Evolutionary conservation across 1,284 basidiomycete genomes (phyloP).

Genomic region (Moesziomyces globuligerus): DNA sequence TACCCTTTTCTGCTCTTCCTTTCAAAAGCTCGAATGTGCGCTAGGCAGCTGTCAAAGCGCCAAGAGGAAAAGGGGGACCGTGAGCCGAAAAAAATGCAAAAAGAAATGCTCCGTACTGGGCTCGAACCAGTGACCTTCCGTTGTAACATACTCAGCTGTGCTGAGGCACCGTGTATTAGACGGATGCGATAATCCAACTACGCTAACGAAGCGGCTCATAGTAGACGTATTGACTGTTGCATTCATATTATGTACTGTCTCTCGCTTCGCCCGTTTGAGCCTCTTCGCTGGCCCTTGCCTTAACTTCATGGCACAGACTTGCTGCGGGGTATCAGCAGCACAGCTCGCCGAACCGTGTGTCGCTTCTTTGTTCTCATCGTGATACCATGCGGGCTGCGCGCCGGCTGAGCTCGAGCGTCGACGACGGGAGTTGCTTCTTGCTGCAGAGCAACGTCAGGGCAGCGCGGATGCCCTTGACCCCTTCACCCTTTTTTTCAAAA

Average conservation of each 20-base stretch:
- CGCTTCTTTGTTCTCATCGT: too few species aligned
- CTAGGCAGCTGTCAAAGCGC: too few species aligned
- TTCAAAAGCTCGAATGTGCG: too few species aligned
- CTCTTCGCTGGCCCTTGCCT: not conserved
- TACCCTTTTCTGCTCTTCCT: not conserved
- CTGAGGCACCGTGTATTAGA: constrained; percentile 40
- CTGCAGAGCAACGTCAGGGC: too few species aligned
- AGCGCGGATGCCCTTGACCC: too few species aligned
- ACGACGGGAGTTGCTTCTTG: too few species aligned
- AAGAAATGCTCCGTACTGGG: constrained; percentile 48
- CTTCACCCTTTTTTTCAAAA: not conserved
- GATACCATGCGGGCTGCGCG: too few species aligned
- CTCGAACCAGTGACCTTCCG: constrained; percentile 57
- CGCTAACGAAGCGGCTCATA: constrained; percentile 36
- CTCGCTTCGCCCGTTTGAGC: too few species aligned
- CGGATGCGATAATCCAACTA: constrained; percentile 49
- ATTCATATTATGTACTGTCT: not conserved
- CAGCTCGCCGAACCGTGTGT: too few species aligned
- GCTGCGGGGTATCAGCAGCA: too few species aligned
- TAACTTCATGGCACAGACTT: too few species aligned
- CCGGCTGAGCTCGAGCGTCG: too few species aligned
- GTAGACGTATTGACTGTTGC: not conserved
- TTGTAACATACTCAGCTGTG: constrained; percentile 35
- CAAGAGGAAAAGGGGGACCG: not conserved
- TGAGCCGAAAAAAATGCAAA: constrained; percentile 4